These are phyloP conservation scores for Suillus weaverae DNA, from an alignment of 768 basidiomycete genomes.

Conservation along the genomic window DNA sequence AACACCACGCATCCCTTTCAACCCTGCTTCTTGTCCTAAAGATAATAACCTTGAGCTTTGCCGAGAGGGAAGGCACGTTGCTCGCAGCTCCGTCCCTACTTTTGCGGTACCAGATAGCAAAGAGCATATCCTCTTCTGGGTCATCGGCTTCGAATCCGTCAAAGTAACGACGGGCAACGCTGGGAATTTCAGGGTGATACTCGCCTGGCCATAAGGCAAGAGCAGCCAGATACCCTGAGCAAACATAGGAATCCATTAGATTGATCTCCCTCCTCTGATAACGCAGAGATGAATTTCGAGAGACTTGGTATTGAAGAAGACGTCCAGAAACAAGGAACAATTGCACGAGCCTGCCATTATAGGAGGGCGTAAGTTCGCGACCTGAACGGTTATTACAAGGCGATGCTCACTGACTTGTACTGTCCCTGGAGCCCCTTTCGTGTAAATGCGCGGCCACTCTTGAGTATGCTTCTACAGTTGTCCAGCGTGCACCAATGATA, in stretches of 20 bases:
- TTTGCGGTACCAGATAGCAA: conserved; percentile 73
- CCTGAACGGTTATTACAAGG: not conserved
- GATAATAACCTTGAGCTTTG: conserved; percentile 60
- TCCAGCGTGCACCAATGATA: conserved; percentile 90
- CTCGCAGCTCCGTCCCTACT: conserved; percentile 25
- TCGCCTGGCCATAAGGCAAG: conserved; percentile 64
- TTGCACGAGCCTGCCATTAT: conserved; percentile 55
- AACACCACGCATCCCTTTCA: conserved; percentile 94
- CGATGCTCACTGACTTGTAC: conserved; percentile 61
- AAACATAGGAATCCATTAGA: conserved; percentile 76
- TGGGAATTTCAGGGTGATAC: conserved; percentile 51
- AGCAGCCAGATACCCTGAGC: conserved; percentile 83
- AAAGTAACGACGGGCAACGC: conserved; percentile 72
- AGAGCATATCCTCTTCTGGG: conserved; percentile 82
- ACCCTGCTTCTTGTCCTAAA: conserved; percentile 79
- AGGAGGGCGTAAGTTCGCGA: not conserved
- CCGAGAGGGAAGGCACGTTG: conserved; percentile 50
- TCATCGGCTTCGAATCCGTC: conserved; percentile 92
- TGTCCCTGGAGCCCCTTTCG: conserved; percentile 70
- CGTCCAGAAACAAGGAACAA: conserved; percentile 76
- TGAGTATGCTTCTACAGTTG: conserved; percentile 73
- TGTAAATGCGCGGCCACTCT: conserved; percentile 72
- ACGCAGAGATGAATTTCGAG: conserved; percentile 57
- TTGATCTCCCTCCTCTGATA: conserved; percentile 54
- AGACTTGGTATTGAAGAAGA: conserved; percentile 70